phyloP scores from a whole-genome alignment of 2,329 filamentous ascomycete species.

The Coleophoma eucalyptorum region DNA sequence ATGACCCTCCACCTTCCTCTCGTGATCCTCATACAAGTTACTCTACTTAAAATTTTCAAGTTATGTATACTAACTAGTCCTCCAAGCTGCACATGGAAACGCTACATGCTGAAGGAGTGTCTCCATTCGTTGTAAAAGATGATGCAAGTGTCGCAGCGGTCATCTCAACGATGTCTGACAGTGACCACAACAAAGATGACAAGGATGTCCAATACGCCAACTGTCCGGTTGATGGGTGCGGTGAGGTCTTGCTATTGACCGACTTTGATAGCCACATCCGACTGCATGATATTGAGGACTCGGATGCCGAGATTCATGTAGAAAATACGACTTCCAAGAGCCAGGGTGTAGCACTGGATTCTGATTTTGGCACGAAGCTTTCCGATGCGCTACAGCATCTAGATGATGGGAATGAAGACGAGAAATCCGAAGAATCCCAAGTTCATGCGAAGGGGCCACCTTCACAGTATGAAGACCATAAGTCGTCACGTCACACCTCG shows the following conservation, averaged over 20 bases:
- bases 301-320: constrained; percentile 9
- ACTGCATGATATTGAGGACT: constrained; percentile 38
- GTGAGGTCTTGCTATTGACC: constrained; percentile 47
- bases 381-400: constrained; percentile 19
- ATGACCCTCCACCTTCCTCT: background rate
- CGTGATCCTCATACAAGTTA: too few species aligned
- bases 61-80: constrained; percentile 1
- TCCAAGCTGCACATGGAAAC: constrained; percentile 26
- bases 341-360: constrained; percentile 1
- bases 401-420: constrained; percentile 7
- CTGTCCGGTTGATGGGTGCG: constrained; percentile 54
- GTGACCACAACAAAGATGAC: constrained; percentile 7
- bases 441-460: too few species aligned
- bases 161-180: background rate
- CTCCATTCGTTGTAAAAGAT: constrained; percentile 25
- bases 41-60: background rate
- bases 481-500: background rate
- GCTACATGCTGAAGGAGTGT: constrained; percentile 25
- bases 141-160: constrained; percentile 18
- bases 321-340: constrained; percentile 7
- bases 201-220: constrained; percentile 39
- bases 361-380: constrained; percentile 17
- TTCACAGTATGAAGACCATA: too few species aligned
- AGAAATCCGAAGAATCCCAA: background rate
- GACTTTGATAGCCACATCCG: constrained; percentile 58